These are phyloP conservation scores for Obelidium mucronatum DNA, from an alignment of 192 early-diverging fungal genomes.

Conservation along the genomic window DNA sequence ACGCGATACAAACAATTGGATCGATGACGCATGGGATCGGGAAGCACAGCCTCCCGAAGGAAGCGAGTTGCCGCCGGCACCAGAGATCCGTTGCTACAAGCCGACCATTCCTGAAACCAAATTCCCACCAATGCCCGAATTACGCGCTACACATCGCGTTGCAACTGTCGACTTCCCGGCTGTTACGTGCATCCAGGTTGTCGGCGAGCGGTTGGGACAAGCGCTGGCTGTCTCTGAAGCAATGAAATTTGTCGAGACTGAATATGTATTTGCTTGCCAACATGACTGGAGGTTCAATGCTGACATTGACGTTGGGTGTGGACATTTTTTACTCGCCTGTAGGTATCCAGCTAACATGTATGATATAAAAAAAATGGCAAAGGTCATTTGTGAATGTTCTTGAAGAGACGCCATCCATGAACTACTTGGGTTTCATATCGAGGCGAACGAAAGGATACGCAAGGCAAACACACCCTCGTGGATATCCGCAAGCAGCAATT, in stretches of 20 bases:
- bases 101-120: background rate
- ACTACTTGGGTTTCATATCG: conserved; percentile 17
- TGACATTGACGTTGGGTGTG: background rate
- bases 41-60: background rate
- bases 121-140: background rate
- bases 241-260: conserved; percentile 38
- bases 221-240: conserved; percentile 41
- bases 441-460: conserved; percentile 36
- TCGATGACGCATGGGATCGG: background rate
- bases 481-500: conserved; percentile 5
- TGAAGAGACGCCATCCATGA: background rate
- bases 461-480: background rate
- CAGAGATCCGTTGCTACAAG: background rate
- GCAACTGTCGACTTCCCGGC: background rate
- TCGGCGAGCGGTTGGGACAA: conserved; percentile 33
- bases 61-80: background rate
- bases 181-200: background rate
- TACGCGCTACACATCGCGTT: background rate
- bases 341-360: background rate
- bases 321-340: background rate
- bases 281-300: conserved; percentile 47
- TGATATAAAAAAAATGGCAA: too few relatives aligned
- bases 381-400: conserved; percentile 23
- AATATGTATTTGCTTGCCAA: conserved; percentile 41
- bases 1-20: background rate